Conservation (phyloP, 179 eudicot species). For the Heliamphora pulchella region DNA sequence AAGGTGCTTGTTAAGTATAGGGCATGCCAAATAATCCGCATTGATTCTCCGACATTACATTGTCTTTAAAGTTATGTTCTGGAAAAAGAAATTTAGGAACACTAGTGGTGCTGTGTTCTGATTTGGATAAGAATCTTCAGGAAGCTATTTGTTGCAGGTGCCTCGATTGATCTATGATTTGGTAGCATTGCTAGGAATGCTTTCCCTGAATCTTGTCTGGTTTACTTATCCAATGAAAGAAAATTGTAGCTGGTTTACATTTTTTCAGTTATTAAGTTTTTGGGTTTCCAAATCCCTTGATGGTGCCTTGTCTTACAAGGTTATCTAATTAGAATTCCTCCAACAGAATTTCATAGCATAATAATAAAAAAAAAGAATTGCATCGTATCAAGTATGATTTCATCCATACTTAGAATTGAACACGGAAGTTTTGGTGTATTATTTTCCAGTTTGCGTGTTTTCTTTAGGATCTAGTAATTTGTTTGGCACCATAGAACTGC, state of each 20-base stretch:
- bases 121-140: not conserved
- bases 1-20: constrained; percentile 1
- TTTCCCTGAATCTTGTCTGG: not conserved
- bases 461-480: not conserved
- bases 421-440: not conserved
- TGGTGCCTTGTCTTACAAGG: not conserved
- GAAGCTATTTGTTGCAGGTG: constrained; percentile 11
- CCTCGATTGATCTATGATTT: constrained; percentile 6
- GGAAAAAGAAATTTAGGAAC: not conserved
- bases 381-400: not conserved
- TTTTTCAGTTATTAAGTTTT: not conserved
- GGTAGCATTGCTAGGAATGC: not conserved
- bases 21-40: not conserved
- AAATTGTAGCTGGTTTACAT: not conserved
- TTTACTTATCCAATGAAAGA: not conserved
- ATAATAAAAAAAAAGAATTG: not conserved
- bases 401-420: not conserved
- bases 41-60: no score
- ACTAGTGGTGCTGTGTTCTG: not conserved
- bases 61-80: no score
- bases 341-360: not conserved
- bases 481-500: not conserved
- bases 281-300: not conserved
- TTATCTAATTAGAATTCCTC: not conserved
- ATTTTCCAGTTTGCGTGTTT: not conserved